Conservation (phyloP, 164 flowering plant species). For the Sedum album region DNA sequence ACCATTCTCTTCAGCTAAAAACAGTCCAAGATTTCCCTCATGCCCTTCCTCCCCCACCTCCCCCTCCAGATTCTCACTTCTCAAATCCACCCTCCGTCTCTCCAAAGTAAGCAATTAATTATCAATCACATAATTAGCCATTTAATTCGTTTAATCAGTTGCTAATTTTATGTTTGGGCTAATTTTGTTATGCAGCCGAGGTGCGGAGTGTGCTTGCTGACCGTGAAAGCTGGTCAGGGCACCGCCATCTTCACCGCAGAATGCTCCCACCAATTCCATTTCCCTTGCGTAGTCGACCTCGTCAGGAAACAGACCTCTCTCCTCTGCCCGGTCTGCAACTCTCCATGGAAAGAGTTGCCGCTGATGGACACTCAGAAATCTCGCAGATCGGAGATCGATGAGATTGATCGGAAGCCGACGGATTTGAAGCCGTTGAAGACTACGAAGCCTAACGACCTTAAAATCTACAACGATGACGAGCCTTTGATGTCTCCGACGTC, state of each 20-base stretch:
- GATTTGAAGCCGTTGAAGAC: slow-evolving; percentile 1
- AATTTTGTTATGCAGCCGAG: slow-evolving; percentile 30
- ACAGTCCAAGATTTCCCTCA: slow-evolving; percentile 34
- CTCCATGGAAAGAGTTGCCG: slow-evolving; percentile 65
- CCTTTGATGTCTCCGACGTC: slow-evolving; percentile 48
- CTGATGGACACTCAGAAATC: slow-evolving; percentile 17
- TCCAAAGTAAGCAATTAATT: slow-evolving; percentile 56
- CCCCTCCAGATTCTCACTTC: slow-evolving; percentile 58
- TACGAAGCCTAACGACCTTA: slow-evolving; percentile 15
- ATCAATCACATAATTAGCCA: no score
- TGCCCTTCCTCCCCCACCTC: slow-evolving; percentile 76
- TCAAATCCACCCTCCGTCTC: slow-evolving; percentile 53
- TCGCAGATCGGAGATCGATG: not conserved
- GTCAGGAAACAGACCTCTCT: slow-evolving; percentile 37
- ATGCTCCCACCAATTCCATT: slow-evolving; percentile 82
- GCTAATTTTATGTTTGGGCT: not conserved
- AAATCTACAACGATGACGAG: slow-evolving; percentile 71
- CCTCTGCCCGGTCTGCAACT: slow-evolving; percentile 67
- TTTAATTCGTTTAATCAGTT: not conserved
- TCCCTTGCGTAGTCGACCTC: slow-evolving; percentile 69
- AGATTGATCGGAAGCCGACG: not conserved
- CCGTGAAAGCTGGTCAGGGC: slow-evolving; percentile 74
- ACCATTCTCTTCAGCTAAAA: slow-evolving; percentile 6
- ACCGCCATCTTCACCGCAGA: slow-evolving; percentile 89
- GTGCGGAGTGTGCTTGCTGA: slow-evolving; percentile 78